Base-by-base conservation (phyloP, 768 basidiomycete genomes). In the Leccinum subgranulosum region DNA sequence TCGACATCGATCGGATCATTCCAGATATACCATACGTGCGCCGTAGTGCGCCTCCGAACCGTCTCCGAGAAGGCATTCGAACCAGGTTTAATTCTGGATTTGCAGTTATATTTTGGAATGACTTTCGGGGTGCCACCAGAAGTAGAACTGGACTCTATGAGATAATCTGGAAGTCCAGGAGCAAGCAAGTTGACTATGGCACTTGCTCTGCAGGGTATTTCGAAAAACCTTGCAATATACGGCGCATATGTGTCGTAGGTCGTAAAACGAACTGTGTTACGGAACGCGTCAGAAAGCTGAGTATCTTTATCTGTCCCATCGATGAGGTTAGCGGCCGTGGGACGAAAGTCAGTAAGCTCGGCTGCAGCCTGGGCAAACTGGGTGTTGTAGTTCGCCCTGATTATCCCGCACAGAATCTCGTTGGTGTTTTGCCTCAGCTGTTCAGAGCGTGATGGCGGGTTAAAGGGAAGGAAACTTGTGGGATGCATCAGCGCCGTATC, bases 161-260 rank as follows among this genome's bases (percentile, higher is more conserved):
- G 49, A 28, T 19, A 65, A 36, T 65, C 55, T 14, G 66, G 66
- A 0, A 66, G 15, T 28, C 66, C 66, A 1, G 64, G 61, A 0
- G 66, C 51, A 36, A 65, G 52, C 6, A 65, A 33, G 21, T 67
- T 9, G n/a, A 43, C 23, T n/a, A 65, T 11, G 3, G 25, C 46
- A 7, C 27, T 49, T 11, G 34, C 51, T 49, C 28, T 58, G 14
- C 53, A 60, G 0, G 61, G 56, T 23, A 15, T 55, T n/a, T 63
- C 33, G 3, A 39, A 41, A 21, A 60, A 49, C 41, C 19, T 62
- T 21, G 60, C 34, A 23, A 67, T 0, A 9, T 56, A 57, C 2
- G 65, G 65, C 6, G 41, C 49, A 17, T 64, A 67, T 9, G 57
- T 46, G 1, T 59, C 60, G 10, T 66, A 64, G 14, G 57, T 55